These are phyloP conservation scores for Hygrophila difformis DNA, from an alignment of 257 asterid species.

Conservation along the genomic window DNA sequence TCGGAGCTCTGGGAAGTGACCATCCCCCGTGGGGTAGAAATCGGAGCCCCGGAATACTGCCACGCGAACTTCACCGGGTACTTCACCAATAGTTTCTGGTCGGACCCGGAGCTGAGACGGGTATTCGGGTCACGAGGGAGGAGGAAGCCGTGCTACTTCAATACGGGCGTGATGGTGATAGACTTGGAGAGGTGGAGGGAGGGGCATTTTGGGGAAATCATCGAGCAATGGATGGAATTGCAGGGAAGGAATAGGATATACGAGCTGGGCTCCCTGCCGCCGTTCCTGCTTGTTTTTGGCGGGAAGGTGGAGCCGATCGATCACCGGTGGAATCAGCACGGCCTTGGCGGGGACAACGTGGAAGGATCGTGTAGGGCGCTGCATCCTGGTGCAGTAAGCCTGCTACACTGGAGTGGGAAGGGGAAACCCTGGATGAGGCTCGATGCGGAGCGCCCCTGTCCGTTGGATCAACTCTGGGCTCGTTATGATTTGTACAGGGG, in stretches of 20 bases:
- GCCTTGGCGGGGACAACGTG: slow-evolving; percentile 78
- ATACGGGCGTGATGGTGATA: slow-evolving; percentile 81
- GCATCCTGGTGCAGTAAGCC: slow-evolving; percentile 80
- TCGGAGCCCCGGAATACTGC: slow-evolving; percentile 76
- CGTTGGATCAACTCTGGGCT: slow-evolving; percentile 66
- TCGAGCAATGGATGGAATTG: slow-evolving; percentile 72
- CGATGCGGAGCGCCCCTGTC: slow-evolving; percentile 58
- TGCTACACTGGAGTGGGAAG: slow-evolving; percentile 75
- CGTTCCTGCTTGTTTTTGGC: slow-evolving; percentile 53
- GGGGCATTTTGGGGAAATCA: slow-evolving; percentile 42
- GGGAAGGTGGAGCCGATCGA: slow-evolving; percentile 63
- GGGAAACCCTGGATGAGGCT: slow-evolving; percentile 82
- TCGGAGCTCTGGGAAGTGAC: slow-evolving; percentile 40
- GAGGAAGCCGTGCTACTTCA: slow-evolving; percentile 59
- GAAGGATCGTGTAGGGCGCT: slow-evolving; percentile 61
- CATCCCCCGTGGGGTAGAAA: slow-evolving; percentile 20
- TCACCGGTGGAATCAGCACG: slow-evolving; percentile 81
- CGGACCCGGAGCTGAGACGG: slow-evolving; percentile 38
- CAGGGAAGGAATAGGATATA: slow-evolving; percentile 52
- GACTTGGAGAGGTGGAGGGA: slow-evolving; percentile 59
- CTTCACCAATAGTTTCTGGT: slow-evolving; percentile 58
- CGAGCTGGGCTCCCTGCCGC: slow-evolving; percentile 73
- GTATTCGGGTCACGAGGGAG: slow-evolving; percentile 30
- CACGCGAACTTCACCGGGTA: slow-evolving; percentile 63
- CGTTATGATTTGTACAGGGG: slow-evolving; percentile 56